These are phyloP conservation scores for Mycosphaerella arachidis DNA, from an alignment of 2,329 filamentous ascomycete genomes.

Conservation along the genomic window DNA sequence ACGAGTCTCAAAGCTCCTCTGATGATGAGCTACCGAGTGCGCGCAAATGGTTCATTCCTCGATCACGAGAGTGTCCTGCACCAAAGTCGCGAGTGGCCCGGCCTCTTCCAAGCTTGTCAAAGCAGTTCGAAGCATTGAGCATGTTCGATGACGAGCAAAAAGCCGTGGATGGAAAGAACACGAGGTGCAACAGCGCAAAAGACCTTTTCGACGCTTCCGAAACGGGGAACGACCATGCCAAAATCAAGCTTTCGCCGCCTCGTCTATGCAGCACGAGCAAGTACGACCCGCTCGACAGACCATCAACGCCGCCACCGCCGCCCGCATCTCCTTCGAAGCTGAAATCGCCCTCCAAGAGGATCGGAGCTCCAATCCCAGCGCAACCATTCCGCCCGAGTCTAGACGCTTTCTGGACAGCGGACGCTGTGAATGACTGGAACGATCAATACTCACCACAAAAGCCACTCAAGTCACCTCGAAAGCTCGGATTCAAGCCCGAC, in stretches of 20 bases:
- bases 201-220: slow-evolving; percentile 19
- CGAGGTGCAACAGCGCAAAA: neutral
- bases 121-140: slow-evolving; percentile 14
- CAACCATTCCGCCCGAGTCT: slow-evolving; percentile 52
- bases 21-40: slow-evolving; percentile 28
- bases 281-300: slow-evolving; percentile 11
- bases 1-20: slow-evolving; percentile 15
- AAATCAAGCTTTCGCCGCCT: slow-evolving; percentile 26
- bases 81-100: neutral
- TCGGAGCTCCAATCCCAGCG: slow-evolving; percentile 44
- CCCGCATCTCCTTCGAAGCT: slow-evolving; percentile 39
- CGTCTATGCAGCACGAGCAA: slow-evolving; percentile 16
- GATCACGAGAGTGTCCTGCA: slow-evolving; percentile 4
- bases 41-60: slow-evolving; percentile 22
- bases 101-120: slow-evolving; percentile 5
- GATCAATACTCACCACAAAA: slow-evolving; percentile 57
- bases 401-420: slow-evolving; percentile 58
- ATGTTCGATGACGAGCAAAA: slow-evolving; percentile 16
- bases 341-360: slow-evolving; percentile 47
- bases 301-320: slow-evolving; percentile 38
- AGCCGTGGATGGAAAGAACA: neutral
- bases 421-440: slow-evolving; percentile 59
- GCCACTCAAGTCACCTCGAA: slow-evolving; percentile 37
- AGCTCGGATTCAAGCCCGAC: slow-evolving; percentile 24
- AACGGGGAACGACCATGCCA: slow-evolving; percentile 28